Conservation (phyloP, 345 rosid species). For the Pseudoturritis turrita region DNA sequence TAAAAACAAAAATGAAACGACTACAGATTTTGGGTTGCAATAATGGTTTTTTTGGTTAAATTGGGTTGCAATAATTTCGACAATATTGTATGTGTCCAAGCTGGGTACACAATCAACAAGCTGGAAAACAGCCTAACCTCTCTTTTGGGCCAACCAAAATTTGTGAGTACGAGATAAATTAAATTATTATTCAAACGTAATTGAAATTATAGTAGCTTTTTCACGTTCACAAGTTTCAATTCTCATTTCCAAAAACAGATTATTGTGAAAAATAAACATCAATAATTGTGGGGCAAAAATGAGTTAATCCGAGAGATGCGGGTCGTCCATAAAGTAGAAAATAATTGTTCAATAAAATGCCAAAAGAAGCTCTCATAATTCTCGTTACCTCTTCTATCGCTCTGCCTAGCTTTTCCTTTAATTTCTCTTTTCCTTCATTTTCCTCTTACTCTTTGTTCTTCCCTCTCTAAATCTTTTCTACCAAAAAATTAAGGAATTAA, state of each 20-base stretch:
- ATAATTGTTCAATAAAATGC: constrained; percentile 22
- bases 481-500: neutral
- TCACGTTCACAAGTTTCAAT: constrained; percentile 1
- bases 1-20: neutral
- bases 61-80: neutral
- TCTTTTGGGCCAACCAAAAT: neutral
- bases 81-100: neutral
- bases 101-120: neutral
- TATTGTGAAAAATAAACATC: neutral
- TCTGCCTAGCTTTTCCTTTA: constrained; percentile 5
- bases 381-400: constrained; percentile 26
- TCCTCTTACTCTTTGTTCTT: constrained; percentile 7
- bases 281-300: neutral
- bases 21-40: neutral
- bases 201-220: neutral
- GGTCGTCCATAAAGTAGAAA: constrained; percentile 9
- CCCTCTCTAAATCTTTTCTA: constrained; percentile 12
- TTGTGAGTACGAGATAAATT: neutral
- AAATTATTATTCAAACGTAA: neutral
- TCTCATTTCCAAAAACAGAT: neutral
- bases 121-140: neutral
- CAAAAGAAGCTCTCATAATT: constrained; percentile 20
- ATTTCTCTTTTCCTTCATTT: neutral
- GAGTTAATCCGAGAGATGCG: constrained; percentile 12
- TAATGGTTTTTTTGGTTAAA: neutral